Conservation (phyloP, 768 basidiomycete species). For the Tricholoma bakamatsutake region DNA sequence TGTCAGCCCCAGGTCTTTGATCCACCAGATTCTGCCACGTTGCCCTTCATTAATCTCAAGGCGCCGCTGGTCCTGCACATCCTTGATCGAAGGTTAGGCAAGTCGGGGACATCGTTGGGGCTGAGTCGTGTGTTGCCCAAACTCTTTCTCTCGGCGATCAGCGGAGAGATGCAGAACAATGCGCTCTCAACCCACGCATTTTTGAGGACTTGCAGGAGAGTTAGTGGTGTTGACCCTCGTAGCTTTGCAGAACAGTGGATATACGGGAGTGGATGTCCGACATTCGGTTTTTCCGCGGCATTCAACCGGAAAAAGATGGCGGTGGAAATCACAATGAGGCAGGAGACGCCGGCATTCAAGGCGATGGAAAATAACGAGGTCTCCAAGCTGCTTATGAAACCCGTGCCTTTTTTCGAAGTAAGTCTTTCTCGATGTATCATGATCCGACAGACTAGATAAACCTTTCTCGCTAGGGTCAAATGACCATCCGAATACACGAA, state of each 20-base stretch:
- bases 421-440: constrained; percentile 8
- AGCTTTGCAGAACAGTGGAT: constrained; percentile 99
- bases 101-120: constrained; percentile 92
- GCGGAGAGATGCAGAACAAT: constrained; percentile 83
- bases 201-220: constrained; percentile 86
- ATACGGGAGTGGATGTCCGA: constrained; percentile 93
- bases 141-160: constrained; percentile 89
- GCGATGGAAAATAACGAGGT: constrained; percentile 66
- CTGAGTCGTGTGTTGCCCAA: constrained; percentile 93
- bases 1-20: constrained; percentile 84
- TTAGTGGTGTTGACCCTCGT: constrained; percentile 84
- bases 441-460: neutral
- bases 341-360: constrained; percentile 75
- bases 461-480: constrained; percentile 64
- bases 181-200: constrained; percentile 87
- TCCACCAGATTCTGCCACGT: constrained; percentile 71
- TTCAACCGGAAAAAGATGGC: constrained; percentile 99
- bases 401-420: constrained; percentile 88
- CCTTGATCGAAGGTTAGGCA: constrained; percentile 87
- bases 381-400: constrained; percentile 63
- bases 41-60: constrained; percentile 93
- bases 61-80: constrained; percentile 95
- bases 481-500: constrained; percentile 98
- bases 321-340: constrained; percentile 92
- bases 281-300: constrained; percentile 81